Evolutionary conservation across 805 yeast genomes (phyloP), one percentile per base, ranked within the genome.

Genomic region (Metschnikowia santaceciliae): DNA sequence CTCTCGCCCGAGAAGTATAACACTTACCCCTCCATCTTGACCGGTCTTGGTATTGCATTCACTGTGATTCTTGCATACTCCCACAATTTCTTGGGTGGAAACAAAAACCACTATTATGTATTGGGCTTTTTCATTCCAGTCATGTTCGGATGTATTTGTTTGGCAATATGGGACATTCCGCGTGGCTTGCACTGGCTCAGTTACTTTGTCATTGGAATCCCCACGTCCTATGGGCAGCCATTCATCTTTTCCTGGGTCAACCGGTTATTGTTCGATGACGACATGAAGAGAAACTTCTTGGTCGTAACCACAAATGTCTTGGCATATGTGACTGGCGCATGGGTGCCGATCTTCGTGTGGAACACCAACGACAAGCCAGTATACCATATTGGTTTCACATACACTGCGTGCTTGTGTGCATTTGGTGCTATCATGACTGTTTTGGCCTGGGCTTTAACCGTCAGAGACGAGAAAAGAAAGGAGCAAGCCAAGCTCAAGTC

Each of bases 191-290:
- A 79, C 51, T 80, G 82, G 80, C 63, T 75, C 8, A 66, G 75
- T 13, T 82, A 78, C 60, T 79, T 73, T 55, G 54, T 79, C 43
- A 62, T 75, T 3, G 80, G 80, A 2, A 61, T 76, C 14, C 81
- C 82, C 8, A 66, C 76, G 0, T 59, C 77, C 3, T 74, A 74
- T 75, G 84, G 82, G 1, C 84, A 78, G 64, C 83, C 84, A 2
- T 71, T 77, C 55, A 77, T 80, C 13, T 80, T 75, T 53, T 69
- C 82, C 2, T 81, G 85, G 86, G 74, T 80, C 35, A 81, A 81
- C 58, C 66, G 79, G 35, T 57, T 74, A 23, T 59, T 81, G 17
- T 67, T 69, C 23, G 60, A 68, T 6, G 76, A 77, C 52, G 80
- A 76, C 58, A 57, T 56, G 56, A 56, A 60, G 42, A 33, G 58